These are phyloP conservation scores for Candida quercuum DNA, from an alignment of 805 yeast species.

Conservation along the genomic window DNA sequence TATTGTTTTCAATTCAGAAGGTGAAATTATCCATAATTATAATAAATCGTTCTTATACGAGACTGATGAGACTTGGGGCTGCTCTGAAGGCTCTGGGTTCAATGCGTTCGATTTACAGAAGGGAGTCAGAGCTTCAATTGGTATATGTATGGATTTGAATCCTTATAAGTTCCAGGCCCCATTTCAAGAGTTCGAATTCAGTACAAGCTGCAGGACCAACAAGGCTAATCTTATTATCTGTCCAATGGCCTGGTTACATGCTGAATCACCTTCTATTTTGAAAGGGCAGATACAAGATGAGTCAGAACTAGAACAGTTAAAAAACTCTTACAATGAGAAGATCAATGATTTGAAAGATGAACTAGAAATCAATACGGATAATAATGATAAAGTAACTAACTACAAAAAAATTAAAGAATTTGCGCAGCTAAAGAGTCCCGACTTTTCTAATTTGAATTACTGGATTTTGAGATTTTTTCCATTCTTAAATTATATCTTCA, in stretches of 20 bases:
- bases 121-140: slow-evolving; percentile 50
- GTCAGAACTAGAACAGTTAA: slow-evolving; percentile 12
- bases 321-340: slow-evolving; percentile 6
- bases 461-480: slow-evolving; percentile 75
- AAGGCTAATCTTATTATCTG: slow-evolving; percentile 54
- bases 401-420: slow-evolving; percentile 19
- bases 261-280: slow-evolving; percentile 36
- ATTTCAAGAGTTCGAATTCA: slow-evolving; percentile 68
- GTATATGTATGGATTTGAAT: slow-evolving; percentile 92
- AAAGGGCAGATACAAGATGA: slow-evolving; percentile 13
- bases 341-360: slow-evolving; percentile 16
- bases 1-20: slow-evolving; percentile 52
- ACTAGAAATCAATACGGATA: slow-evolving; percentile 8
- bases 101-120: slow-evolving; percentile 32
- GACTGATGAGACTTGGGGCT: slow-evolving; percentile 80
- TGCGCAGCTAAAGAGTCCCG: slow-evolving; percentile 33
- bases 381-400: slow-evolving; percentile 2
- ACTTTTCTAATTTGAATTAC: slow-evolving; percentile 51
- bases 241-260: slow-evolving; percentile 85
- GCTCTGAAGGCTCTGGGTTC: slow-evolving; percentile 60
- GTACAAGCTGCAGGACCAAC: slow-evolving; percentile 43
- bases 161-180: slow-evolving; percentile 84
- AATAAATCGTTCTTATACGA: slow-evolving; percentile 73
- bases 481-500: slow-evolving; percentile 35
- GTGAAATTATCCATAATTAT: slow-evolving; percentile 58